A percentile compares a stretch with the other conserved stretches of the same genome.
Evolutionary conservation across 768 basidiomycete genomes (phyloP).

Genomic region (Leccinellum luteum): DNA sequence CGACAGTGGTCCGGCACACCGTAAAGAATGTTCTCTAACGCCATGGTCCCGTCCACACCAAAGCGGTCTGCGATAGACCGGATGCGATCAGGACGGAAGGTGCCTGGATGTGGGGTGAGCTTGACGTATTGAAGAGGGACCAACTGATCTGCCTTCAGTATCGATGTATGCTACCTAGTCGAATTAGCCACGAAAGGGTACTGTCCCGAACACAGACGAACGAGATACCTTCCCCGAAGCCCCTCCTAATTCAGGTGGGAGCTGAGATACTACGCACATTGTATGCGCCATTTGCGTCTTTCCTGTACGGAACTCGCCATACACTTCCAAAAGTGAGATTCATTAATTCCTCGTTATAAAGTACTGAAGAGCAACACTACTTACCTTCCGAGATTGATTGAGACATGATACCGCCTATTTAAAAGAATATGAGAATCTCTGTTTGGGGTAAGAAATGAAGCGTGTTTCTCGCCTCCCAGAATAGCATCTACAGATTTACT

Average conservation of each 20-base stretch:
- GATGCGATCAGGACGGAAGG: slow-evolving; percentile 93
- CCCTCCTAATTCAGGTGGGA: slow-evolving; percentile 87
- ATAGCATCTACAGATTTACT: slow-evolving; percentile 89
- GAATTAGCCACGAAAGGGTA: not conserved
- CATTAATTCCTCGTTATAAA: not conserved
- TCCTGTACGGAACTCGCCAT: slow-evolving; percentile 94
- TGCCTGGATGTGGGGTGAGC: slow-evolving; percentile 49
- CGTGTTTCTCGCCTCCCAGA: slow-evolving; percentile 62
- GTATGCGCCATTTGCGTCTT: slow-evolving; percentile 97
- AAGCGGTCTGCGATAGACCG: slow-evolving; percentile 89
- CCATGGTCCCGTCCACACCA: slow-evolving; percentile 87
- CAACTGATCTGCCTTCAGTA: slow-evolving; percentile 59
- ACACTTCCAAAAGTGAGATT: slow-evolving; percentile 51
- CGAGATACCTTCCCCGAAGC: slow-evolving; percentile 83
- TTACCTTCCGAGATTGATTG: slow-evolving; percentile 92
- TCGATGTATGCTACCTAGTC: slow-evolving; percentile 86
- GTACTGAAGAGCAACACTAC: not conserved
- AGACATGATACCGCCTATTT: slow-evolving; percentile 79
- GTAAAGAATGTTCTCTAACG: slow-evolving; percentile 88
- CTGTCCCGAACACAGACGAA: slow-evolving; percentile 2
- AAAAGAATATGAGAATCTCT: not conserved
- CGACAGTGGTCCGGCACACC: slow-evolving; percentile 40
- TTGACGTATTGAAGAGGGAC: slow-evolving; percentile 10
- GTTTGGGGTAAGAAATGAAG: not conserved
- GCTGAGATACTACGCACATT: slow-evolving; percentile 86